Evolutionary conservation across 2,329 filamentous ascomycete species (phyloP), one percentile per base, ranked within the genome.

Genomic region (Pseudodiploospora longispora): DNA sequence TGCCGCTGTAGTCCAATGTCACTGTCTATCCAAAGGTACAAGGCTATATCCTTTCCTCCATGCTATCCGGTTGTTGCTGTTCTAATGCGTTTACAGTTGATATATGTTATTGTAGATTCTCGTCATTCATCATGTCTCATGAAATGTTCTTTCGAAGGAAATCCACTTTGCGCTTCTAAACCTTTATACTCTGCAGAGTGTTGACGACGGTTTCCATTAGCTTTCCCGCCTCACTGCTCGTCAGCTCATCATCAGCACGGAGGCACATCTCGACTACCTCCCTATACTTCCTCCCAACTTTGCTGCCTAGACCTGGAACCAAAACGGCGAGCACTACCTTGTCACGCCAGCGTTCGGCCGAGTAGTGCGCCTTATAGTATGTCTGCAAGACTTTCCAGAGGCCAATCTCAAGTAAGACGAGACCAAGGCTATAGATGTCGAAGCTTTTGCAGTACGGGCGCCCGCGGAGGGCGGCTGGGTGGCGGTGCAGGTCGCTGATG

Each of bases 401-500:
- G 3, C 70, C 69, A 36, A 76, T 70, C 57, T 76, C 72, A 5
- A 75, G 61, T 6, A 76, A 60, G 3, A 76, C 59, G 4, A 75
- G 62, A 2, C 73, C 74, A 3, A 77, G 59, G 44, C 66, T 71
- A 57, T 78, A 78, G 6, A 78, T 58, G 51, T 79, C 75, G 48
- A 69, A 73, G 30, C 61, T 60, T 48, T 76, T 76, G 52, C 65
- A 64, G 55, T 68, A 72, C 4, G 67, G 58, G 27, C 62, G 59
- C 4, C 64, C 67, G 9, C 64, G 60, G 9, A 69, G 52, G 1
- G 66, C 67, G 36, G 56, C 58, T 2, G 70, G 72, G 44, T 75
- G 70, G 6, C 72, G 62, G 54, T 76, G 70, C 2, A 76, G 59
- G 44, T 70, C 62, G 10, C 60, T 57, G 36, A 68, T 67, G 43